Base-by-base conservation (phyloP, 192 early-diverging fungal species). In the Globomyces pollinis-pini region DNA sequence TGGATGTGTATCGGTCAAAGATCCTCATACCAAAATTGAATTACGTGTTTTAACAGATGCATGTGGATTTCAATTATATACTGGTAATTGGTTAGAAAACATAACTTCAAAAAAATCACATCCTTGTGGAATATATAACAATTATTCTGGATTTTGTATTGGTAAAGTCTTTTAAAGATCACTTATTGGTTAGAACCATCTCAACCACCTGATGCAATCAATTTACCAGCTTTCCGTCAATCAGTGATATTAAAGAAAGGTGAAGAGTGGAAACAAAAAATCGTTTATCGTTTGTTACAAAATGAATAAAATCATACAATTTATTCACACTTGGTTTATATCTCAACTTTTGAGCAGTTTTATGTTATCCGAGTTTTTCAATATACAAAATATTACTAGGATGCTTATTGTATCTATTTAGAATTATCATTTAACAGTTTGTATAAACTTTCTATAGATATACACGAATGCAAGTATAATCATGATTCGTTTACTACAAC, bases 61-160 rank as follows among this genome's bases (percentile, higher is more conserved):
- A 26, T 77, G 85, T 8, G 86, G 83, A 0, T 83, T 95, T 54
- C 87, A 93, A 60, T 63, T 95, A 45, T 95, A 95, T 61, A 89
- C 90, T 13, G 90, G 84, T 31, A 89, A 91, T 60, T 87, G 71
- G 60, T 69, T 90, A 35, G 72, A 81, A 2, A 64, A 68, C 28
- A 44, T 65, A 5, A 51, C 77, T 15, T 66, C 73, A 15, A 75
- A 67, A 13, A 83, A 75, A 41, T 57, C 60, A 50, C 50, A 59
- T 29, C 60, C 36, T n/a, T n/a, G n/a, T 12, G n/a, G 32, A 3
- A 29, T 44, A 0, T 80, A 81, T 59, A 79, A 69, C 0, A 64
- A 66, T 23, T 75, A 87, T 47, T 63, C 84, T 23, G 90, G 76
- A 0, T 77, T 93, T 38, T 89, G 88, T 57, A 44, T 80, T 24